phyloP scores from a whole-genome alignment of 176 grass and related monocot species.

The Bromus sterilis region DNA sequence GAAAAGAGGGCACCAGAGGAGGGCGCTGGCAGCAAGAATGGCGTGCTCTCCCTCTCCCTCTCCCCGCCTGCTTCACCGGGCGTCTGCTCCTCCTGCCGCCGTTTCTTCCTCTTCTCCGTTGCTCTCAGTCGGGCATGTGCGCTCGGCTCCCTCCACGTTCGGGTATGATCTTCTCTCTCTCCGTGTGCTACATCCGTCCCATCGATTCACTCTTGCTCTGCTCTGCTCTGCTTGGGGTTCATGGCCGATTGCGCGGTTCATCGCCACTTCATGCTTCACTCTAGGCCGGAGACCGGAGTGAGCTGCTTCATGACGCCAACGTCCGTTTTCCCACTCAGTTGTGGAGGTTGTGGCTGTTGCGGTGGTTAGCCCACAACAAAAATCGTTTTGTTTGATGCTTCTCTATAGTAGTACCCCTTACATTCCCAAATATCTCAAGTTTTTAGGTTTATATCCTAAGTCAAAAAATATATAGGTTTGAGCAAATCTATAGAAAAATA shows the following conservation, averaged over 20 bases:
- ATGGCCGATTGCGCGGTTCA: neutral
- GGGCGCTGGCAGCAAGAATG: constrained; percentile 28
- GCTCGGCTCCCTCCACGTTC: constrained; percentile 11
- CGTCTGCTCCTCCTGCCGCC: neutral
- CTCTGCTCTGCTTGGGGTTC: neutral
- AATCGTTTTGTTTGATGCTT: neutral
- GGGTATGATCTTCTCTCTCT: constrained; percentile 24
- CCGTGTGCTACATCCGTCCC: neutral
- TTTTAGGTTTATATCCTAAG: too few species aligned
- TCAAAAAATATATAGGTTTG: too few species aligned
- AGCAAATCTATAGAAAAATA: too few species aligned
- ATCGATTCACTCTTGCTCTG: neutral
- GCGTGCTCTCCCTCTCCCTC: constrained; percentile 33
- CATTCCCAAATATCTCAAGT: too few species aligned
- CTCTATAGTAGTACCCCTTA: neutral
- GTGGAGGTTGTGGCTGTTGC: neutral
- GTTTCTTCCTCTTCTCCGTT: neutral
- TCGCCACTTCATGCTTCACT: neutral
- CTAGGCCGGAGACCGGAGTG: neutral
- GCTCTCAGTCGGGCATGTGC: neutral
- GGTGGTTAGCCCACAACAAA: neutral
- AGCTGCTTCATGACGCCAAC: neutral
- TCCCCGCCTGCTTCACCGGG: neutral
- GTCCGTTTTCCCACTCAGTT: neutral
- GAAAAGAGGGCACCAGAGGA: constrained; percentile 13